Percentiles rank a stretch among this genome's conserved stretches.
Evolutionary conservation across 2,329 filamentous ascomycete species (phyloP).

Genomic region (Hymenoscyphus scutula): DNA sequence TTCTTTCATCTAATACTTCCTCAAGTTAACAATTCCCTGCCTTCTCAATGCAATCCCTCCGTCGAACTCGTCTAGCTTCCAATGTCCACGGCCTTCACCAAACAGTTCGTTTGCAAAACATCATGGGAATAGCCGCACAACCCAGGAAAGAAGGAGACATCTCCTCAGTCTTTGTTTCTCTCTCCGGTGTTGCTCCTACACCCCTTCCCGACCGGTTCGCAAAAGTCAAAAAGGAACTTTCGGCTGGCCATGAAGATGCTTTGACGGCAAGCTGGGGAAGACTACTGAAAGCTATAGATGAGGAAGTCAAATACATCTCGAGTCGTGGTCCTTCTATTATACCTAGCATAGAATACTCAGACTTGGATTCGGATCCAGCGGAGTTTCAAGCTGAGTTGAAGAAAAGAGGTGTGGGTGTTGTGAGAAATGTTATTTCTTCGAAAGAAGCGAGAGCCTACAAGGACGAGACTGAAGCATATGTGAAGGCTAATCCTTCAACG

Average conservation of each 20-base stretch:
- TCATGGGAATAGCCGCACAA: neutral
- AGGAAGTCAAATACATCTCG: conserved; percentile 49
- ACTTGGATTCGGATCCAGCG: conserved; percentile 33
- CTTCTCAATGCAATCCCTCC: conserved; percentile 4
- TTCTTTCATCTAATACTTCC: neutral
- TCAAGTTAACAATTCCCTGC: neutral
- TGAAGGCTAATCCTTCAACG: conserved; percentile 59
- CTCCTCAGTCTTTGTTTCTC: conserved; percentile 58
- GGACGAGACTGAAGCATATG: conserved; percentile 61
- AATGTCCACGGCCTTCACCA: neutral
- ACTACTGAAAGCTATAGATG: conserved; percentile 44
- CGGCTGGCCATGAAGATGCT: conserved; percentile 47
- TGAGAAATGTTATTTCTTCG: conserved; percentile 64
- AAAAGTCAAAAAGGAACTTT: conserved; percentile 52
- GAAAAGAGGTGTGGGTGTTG: conserved; percentile 43
- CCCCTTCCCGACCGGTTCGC: conserved; percentile 56
- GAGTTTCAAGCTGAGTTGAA: conserved; percentile 22
- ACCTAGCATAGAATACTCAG: conserved; percentile 50
- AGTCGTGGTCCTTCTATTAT: conserved; percentile 47
- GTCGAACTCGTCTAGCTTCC: conserved; percentile 1
- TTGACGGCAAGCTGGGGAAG: conserved; percentile 49
- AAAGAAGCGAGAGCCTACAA: conserved; percentile 64
- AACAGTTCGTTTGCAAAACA: neutral
- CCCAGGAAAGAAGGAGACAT: conserved; percentile 55
- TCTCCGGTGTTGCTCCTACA: conserved; percentile 46